Evolutionary conservation across 306 rosid genomes (phyloP).

Genomic region (Cicer judaicum): DNA sequence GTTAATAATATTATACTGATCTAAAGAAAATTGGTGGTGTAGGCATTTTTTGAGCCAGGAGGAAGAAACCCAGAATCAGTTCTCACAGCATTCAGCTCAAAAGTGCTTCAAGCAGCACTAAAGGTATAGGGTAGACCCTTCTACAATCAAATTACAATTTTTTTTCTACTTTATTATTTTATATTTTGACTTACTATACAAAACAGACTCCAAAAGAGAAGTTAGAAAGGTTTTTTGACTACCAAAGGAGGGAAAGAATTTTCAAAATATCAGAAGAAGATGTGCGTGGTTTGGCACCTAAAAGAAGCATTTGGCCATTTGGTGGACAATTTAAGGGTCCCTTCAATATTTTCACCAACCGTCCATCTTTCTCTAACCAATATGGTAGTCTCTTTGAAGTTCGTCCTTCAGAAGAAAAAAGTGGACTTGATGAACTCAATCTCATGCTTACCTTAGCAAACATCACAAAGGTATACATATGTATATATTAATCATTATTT

Average conservation of each 20-base stretch:
- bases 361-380: conserved; percentile 54
- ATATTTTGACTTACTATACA: background rate
- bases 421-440: conserved; percentile 50
- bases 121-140: conserved; percentile 41
- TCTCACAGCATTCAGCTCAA: conserved; percentile 66
- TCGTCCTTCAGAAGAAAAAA: conserved; percentile 30
- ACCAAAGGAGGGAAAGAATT: conserved; percentile 57
- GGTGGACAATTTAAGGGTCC: conserved; percentile 48
- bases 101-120: conserved; percentile 65
- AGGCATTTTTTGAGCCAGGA: conserved; percentile 61
- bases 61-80: conserved; percentile 69
- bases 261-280: conserved; percentile 55
- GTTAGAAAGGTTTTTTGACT: conserved; percentile 54
- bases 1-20: no score
- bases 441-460: conserved; percentile 56
- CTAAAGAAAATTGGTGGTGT: background rate
- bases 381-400: conserved; percentile 61
- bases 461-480: conserved; percentile 53
- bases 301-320: conserved; percentile 62
- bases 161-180: background rate
- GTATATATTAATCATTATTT: no score
- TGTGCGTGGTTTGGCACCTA: conserved; percentile 42
- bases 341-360: conserved; percentile 53
- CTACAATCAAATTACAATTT: background rate
- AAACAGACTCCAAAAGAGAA: conserved; percentile 45